A percentile compares a stretch with the other conserved stretches of the same genome.
These are phyloP conservation scores for Berberis vulgaris DNA, from an alignment of 164 flowering plant genomes.

Conservation along the genomic window DNA sequence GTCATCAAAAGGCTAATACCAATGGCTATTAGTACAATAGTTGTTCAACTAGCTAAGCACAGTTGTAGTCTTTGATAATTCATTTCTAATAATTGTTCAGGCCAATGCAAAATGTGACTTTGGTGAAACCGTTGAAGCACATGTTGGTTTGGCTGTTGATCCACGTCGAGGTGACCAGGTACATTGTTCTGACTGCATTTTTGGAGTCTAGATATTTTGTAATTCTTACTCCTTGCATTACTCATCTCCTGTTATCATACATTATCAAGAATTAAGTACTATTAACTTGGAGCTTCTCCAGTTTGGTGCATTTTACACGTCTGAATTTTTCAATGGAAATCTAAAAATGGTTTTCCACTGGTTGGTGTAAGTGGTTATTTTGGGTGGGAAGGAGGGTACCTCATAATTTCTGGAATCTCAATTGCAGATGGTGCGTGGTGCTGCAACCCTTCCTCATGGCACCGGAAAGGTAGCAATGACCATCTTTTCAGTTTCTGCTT, in stretches of 20 bases:
- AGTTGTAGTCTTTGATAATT: conserved; percentile 14
- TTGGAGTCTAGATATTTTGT: background rate
- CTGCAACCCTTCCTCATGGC: conserved; percentile 76
- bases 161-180: conserved; percentile 76
- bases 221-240: background rate
- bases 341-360: too few species aligned
- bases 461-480: conserved; percentile 60
- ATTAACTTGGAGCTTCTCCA: too few species aligned
- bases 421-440: conserved; percentile 78
- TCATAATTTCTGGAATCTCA: conserved; percentile 13
- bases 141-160: conserved; percentile 71
- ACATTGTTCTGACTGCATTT: background rate
- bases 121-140: conserved; percentile 90
- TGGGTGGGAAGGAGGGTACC: too few species aligned
- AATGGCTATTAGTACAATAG: too few species aligned
- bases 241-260: background rate
- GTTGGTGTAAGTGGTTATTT: too few species aligned
- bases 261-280: too few species aligned
- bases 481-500: background rate
- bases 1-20: too few species aligned
- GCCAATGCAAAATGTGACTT: conserved; percentile 64
- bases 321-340: too few species aligned
- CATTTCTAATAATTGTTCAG: conserved; percentile 48
- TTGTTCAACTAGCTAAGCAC: conserved; percentile 1
- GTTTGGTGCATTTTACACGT: too few species aligned